These are phyloP conservation scores for Hippophae gyantsensis DNA, from an alignment of 306 rosid species.

Conservation along the genomic window DNA sequence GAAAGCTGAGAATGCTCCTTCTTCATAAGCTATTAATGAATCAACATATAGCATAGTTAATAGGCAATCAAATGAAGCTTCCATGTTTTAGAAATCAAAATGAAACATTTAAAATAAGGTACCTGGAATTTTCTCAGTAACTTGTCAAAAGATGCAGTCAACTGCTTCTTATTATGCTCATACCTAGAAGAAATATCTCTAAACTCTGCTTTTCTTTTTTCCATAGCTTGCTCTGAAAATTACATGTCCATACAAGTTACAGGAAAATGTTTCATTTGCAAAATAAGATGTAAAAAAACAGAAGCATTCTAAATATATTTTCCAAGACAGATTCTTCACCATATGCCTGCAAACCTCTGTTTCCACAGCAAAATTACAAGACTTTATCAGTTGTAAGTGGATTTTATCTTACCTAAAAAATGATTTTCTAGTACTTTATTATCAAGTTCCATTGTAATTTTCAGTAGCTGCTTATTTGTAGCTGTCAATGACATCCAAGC, in stretches of 20 bases:
- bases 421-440: slow-evolving; percentile 15
- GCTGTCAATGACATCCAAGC: slow-evolving; percentile 25
- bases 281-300: not conserved
- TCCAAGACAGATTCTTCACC: not conserved
- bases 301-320: not conserved
- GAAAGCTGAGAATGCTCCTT: slow-evolving; percentile 11
- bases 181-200: slow-evolving; percentile 7
- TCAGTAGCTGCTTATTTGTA: slow-evolving; percentile 16
- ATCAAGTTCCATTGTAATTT: slow-evolving; percentile 22
- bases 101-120: not conserved
- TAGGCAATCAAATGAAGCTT: not conserved
- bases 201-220: slow-evolving; percentile 9
- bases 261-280: not conserved
- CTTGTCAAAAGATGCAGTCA: slow-evolving; percentile 8
- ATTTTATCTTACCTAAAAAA: slow-evolving; percentile 16
- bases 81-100: not conserved
- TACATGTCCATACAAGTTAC: not conserved
- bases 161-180: slow-evolving; percentile 14
- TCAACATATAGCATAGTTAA: not conserved
- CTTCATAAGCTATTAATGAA: slow-evolving; percentile 19
- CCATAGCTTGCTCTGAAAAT: slow-evolving; percentile 14
- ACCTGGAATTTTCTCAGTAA: slow-evolving; percentile 15
- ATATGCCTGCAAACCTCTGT: not conserved
- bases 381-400: not conserved
- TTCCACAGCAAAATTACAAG: not conserved